A percentile compares a stretch with the other conserved stretches of the same genome.
Evolutionary conservation across 2,329 filamentous ascomycete species (phyloP).

Genomic region (Bipolaris victoriae): DNA sequence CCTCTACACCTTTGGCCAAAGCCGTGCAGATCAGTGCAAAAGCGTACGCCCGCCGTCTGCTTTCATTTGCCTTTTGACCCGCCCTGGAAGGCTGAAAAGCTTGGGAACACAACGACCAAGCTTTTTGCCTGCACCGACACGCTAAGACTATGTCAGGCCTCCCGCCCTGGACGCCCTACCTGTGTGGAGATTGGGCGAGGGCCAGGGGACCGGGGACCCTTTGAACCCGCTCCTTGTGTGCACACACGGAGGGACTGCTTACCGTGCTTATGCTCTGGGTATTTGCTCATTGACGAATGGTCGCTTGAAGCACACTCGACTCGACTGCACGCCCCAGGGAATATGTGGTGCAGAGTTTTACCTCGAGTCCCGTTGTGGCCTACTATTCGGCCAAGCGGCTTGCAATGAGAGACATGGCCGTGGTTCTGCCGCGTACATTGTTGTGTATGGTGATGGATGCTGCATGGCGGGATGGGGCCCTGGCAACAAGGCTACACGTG

Average conservation of each 20-base stretch:
- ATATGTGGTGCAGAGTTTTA: slow-evolving; percentile 8
- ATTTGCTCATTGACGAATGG: slow-evolving; percentile 35
- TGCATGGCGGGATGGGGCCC: slow-evolving; percentile 2
- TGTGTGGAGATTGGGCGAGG: slow-evolving; percentile 45
- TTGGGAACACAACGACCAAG: slow-evolving; percentile 42
- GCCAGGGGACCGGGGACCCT: slow-evolving; percentile 28
- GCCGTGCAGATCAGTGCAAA: slow-evolving; percentile 10
- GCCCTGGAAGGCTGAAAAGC: slow-evolving; percentile 30
- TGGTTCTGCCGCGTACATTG: slow-evolving; percentile 12
- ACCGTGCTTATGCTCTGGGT: slow-evolving; percentile 43
- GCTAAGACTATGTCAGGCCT: slow-evolving; percentile 33
- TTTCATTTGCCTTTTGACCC: slow-evolving; percentile 20
- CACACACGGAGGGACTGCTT: slow-evolving; percentile 40
- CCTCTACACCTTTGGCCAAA: slow-evolving; percentile 6
- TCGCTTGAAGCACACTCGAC: slow-evolving; percentile 8
- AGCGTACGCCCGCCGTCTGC: slow-evolving; percentile 12
- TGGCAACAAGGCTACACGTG: slow-evolving; percentile 18
- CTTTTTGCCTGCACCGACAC: slow-evolving; percentile 30
- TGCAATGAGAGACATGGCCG: slow-evolving; percentile 13
- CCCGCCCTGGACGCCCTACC: slow-evolving; percentile 26
- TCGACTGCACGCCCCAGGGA: slow-evolving; percentile 19
- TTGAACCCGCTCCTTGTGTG: slow-evolving; percentile 29
- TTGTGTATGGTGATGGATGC: slow-evolving; percentile 7
- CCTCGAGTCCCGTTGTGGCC: slow-evolving; percentile 13
- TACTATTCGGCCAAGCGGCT: slow-evolving; percentile 11